phyloP scores from a whole-genome alignment of 1,284 basidiomycete genomes.

The Cryptococcus neoformans region DNA sequence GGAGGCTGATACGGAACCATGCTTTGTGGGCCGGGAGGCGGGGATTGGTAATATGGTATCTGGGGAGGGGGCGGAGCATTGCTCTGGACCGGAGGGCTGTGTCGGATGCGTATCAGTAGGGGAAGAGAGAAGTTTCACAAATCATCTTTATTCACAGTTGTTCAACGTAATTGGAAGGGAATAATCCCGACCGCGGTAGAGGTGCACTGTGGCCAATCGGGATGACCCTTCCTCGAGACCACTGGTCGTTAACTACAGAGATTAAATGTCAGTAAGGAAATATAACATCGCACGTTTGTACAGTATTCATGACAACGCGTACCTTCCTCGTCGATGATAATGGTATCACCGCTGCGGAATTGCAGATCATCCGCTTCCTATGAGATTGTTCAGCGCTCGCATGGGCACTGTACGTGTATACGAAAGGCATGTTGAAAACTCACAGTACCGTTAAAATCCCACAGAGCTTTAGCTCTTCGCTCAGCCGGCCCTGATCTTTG shows the following conservation, averaged over 20 bases:
- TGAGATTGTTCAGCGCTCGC: too few relatives aligned
- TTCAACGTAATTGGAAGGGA: constrained; percentile 45
- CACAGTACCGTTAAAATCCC: constrained; percentile 43
- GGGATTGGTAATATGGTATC: constrained; percentile 11
- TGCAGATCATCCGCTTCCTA: constrained; percentile 39
- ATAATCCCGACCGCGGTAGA: constrained; percentile 32
- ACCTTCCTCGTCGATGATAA: constrained; percentile 46
- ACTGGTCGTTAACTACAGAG: constrained; percentile 39
- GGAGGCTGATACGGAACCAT: constrained; percentile 22
- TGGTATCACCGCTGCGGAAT: constrained; percentile 38
- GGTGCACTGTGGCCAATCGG: constrained; percentile 28
- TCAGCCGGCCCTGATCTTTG: constrained; percentile 8
- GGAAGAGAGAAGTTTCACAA: background rate
- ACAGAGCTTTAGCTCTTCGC: constrained; percentile 34
- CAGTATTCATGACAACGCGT: background rate
- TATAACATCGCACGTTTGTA: background rate
- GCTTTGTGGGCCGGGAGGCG: constrained; percentile 14
- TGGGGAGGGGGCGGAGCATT: background rate
- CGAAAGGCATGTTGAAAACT: constrained; percentile 1
- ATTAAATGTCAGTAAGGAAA: background rate
- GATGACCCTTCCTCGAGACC: constrained; percentile 41
- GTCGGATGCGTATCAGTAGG: background rate
- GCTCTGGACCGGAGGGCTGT: background rate
- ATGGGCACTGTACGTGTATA: background rate
- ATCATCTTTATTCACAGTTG: constrained; percentile 29